Evolutionary conservation across 2,329 filamentous ascomycete genomes (phyloP).

Genomic region (Clonostachys byssicola): DNA sequence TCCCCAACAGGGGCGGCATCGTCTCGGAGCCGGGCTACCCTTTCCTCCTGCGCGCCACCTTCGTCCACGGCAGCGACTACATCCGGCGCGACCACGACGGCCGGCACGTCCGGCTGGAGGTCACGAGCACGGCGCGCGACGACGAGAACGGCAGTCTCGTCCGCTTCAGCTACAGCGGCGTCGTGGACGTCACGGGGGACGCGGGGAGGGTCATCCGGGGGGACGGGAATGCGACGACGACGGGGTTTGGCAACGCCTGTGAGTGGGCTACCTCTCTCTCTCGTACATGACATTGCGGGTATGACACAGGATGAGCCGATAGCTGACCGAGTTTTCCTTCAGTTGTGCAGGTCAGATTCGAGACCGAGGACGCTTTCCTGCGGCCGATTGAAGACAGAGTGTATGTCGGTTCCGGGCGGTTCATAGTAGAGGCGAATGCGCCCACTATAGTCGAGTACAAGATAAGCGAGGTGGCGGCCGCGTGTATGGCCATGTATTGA

Average conservation of each 20-base stretch:
- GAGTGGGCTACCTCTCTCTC: conserved; percentile 3
- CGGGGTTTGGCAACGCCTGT: conserved; percentile 31
- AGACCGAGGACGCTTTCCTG: conserved; percentile 26
- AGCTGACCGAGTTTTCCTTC: conserved; percentile 2
- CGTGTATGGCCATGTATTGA: conserved; percentile 7
- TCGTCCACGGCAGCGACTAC: conserved; percentile 32
- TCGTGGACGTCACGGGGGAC: conserved; percentile 23
- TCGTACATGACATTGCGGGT: background rate
- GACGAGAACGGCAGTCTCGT: conserved; percentile 22
- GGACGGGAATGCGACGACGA: conserved; percentile 26
- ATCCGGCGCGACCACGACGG: conserved; percentile 30
- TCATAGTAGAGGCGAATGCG: conserved; percentile 26
- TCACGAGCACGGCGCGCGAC: conserved; percentile 25
- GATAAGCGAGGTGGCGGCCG: conserved; percentile 29
- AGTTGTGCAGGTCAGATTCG: conserved; percentile 31
- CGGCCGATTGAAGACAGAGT: conserved; percentile 28
- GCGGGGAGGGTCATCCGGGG: conserved; percentile 25
- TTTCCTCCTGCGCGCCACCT: conserved; percentile 25
- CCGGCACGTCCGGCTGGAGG: conserved; percentile 28
- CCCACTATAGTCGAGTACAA: conserved; percentile 33
- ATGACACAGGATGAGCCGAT: too few species aligned
- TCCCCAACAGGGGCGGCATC: conserved; percentile 20
- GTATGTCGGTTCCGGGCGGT: conserved; percentile 34
- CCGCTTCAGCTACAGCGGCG: conserved; percentile 29
- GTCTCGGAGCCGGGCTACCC: conserved; percentile 27